Base-by-base conservation (phyloP, 805 yeast genomes). In the Yarrowia sp. region DNA sequence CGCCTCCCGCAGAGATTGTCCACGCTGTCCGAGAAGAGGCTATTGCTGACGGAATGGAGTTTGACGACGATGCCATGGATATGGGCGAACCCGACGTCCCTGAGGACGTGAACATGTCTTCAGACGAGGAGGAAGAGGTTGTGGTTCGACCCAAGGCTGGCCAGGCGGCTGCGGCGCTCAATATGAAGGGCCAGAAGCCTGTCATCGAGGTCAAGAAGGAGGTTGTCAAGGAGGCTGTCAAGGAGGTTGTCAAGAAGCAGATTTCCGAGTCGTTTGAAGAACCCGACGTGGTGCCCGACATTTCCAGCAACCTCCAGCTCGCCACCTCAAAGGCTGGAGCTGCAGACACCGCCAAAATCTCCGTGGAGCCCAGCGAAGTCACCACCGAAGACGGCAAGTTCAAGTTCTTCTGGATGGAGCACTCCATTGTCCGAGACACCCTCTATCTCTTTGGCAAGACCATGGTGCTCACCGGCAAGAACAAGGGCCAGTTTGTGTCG, bases 321-420 rank as follows among this genome's bases (percentile, higher is more conserved):
- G 39, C 47, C 1, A n/a, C 61, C 1, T 49, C 67, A 4, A 61
- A 46, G 38, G 44, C 38, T 17, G 12, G 13, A 4, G 9, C 66
- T 5, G 15, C 43, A 8, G 66, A 44, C 1, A 13, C 50, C 39
- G 40, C 36, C 15, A 40, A 49, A 8, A 50, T 39, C 40, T 9
- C 34, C 2, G 60, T 34, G 12, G 49, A 49, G n/a, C n/a, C 49
- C 9, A 3, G 12, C 2, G 60, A 52, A 6, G 60, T 64, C 17
- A 40, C 40, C 9, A 19, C 50, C 13, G 55, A 46, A 4, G 66
- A 44, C 34, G 50, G 46, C 53, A 58, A 47, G 0, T 84, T 92
- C 75, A 85, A 85, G 72, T 87, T 94, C 87, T 95, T 84, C 76
- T 95, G 98, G 98, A 78, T 90, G 38, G 99, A 95, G 77, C 92